Conservation (phyloP, 768 basidiomycete genomes). For the Pleurotus citrinopileatus region DNA sequence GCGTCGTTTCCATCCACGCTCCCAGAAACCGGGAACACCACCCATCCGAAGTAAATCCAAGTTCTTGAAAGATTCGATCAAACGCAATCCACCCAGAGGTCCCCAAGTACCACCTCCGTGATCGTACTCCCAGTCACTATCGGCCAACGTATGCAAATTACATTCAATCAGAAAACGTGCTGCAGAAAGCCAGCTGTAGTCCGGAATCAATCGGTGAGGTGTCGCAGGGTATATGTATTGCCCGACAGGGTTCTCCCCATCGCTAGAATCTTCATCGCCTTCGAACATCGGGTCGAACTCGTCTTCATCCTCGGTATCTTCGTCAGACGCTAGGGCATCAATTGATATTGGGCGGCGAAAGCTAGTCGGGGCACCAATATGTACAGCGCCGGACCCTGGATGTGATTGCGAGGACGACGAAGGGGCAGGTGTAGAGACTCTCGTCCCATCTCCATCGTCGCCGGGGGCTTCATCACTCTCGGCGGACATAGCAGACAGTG, state of each 20-base stretch:
- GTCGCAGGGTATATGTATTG: slow-evolving; percentile 16
- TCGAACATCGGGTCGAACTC: slow-evolving; percentile 13
- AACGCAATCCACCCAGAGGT: slow-evolving; percentile 12
- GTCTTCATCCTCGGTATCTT: slow-evolving; percentile 14
- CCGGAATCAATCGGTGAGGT: slow-evolving; percentile 35
- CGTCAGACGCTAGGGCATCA: neutral
- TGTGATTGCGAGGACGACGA: neutral
- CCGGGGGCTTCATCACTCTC: too few species aligned
- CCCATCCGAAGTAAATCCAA: slow-evolving; percentile 39
- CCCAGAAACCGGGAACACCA: slow-evolving; percentile 39
- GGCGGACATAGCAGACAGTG: neutral
- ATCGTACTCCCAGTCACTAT: slow-evolving; percentile 9
- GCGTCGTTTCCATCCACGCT: slow-evolving; percentile 16
- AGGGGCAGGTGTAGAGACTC: neutral
- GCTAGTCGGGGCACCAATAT: slow-evolving; percentile 16
- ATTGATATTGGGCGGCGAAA: neutral
- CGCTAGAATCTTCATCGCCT: slow-evolving; percentile 14
- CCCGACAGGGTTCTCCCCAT: slow-evolving; percentile 9
- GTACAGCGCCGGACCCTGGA: slow-evolving; percentile 12
- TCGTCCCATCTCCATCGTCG: neutral
- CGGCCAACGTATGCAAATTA: slow-evolving; percentile 40
- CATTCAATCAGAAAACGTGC: slow-evolving; percentile 49
- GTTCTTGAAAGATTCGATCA: slow-evolving; percentile 23
- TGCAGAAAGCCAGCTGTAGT: slow-evolving; percentile 51
- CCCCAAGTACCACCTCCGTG: slow-evolving; percentile 13